Conservation (phyloP, 176 grass and related monocot genomes). For the Aegilops sharonensis region DNA sequence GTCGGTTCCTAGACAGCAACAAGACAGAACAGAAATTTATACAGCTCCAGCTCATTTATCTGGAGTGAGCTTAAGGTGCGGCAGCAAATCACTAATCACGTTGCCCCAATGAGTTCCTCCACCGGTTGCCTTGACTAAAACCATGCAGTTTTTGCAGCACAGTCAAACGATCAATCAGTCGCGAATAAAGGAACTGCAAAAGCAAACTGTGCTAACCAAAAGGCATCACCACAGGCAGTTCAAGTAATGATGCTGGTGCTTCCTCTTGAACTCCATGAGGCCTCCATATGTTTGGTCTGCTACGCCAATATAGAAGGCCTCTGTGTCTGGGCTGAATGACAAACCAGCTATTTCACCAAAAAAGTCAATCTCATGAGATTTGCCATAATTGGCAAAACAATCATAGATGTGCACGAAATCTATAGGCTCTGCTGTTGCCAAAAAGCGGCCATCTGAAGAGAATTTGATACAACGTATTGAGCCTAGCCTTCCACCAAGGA, state of each 20-base stretch:
- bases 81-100: conserved; percentile 28
- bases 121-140: background rate
- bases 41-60: conserved; percentile 31
- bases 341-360: conserved; percentile 89
- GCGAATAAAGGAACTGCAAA: background rate
- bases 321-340: conserved; percentile 71
- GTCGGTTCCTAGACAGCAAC: conserved; percentile 2
- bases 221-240: conserved; percentile 48
- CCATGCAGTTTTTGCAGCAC: background rate
- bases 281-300: conserved; percentile 79
- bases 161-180: background rate
- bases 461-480: conserved; percentile 78
- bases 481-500: conserved; percentile 77
- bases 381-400: conserved; percentile 37
- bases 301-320: conserved; percentile 72
- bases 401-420: conserved; percentile 93
- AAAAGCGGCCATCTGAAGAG: conserved; percentile 69
- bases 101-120: background rate
- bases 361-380: conserved; percentile 73
- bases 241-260: conserved; percentile 55
- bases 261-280: conserved; percentile 65
- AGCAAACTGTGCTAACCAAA: background rate
- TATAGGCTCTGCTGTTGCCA: conserved; percentile 76
- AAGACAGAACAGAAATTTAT: conserved; percentile 18
- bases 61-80: conserved; percentile 10